Evolutionary conservation across 768 basidiomycete genomes (phyloP), one percentile per base, ranked within the genome.

Genomic region (Rhodotorula diobovata): DNA sequence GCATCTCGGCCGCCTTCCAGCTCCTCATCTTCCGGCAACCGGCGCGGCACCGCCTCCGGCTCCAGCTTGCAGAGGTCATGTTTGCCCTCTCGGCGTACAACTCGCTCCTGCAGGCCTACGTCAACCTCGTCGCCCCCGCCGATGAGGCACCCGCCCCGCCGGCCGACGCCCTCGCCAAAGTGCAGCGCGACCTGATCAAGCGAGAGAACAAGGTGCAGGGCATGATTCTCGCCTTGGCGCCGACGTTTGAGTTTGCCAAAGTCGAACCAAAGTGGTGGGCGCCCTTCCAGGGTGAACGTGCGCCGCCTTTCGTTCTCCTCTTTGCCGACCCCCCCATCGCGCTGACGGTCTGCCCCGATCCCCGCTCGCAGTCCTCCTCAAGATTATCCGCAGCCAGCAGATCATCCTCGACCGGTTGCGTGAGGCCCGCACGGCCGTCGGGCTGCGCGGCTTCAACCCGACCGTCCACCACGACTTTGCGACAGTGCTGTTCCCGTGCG

Each of bases 21-120:
- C 67, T 75, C 25, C 51, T 75, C 48, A 43, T 75, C 46, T 67
- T 75, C 56, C 64, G 74, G 14, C 65, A 66, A 9, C 74, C 74
- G 4, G 74, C 74, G 16, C 70, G 74, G 2, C 71, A 61, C 10
- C 61, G 71, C 53, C 59, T 75, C 1, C 74, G 74, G 35, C 39
- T 72, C 11, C 53, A 69, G 30, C 64, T 75, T 51, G 70, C 74
- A 11, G 50, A 59, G 14, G 65, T 66, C 34, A 67, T 66, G n/a
- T 75, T 70, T 46, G 68, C 64, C n/a, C 68, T 72, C 18, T 70
- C 68, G 37, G 56, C 61, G 2, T 67, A 67, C 68, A 75, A 75
- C 60, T 53, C 63, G 25, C 61, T 75, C 53, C 51, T 75, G 21
- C 74, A 75, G 45, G 55, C 61, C 3, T 71, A 66, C 53, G 69